phyloP scores from a whole-genome alignment of 306 rosid species.

The Cyamopsis tetragonoloba region DNA sequence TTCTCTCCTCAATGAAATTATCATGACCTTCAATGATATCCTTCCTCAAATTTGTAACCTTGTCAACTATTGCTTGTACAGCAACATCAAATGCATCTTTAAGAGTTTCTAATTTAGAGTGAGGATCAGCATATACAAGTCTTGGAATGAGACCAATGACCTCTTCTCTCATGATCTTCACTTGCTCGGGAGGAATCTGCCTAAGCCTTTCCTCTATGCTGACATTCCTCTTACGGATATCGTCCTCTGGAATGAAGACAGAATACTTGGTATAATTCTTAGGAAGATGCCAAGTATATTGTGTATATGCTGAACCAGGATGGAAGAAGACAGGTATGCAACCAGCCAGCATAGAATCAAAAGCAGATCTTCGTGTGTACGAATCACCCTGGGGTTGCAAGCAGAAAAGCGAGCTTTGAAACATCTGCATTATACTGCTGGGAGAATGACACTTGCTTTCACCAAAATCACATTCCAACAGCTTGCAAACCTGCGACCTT shows the following conservation, averaged over 20 bases:
- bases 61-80: conserved; percentile 75
- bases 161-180: conserved; percentile 81
- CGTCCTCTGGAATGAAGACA: conserved; percentile 89
- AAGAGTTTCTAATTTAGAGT: conserved; percentile 72
- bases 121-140: conserved; percentile 92
- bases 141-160: conserved; percentile 83
- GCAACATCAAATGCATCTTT: conserved; percentile 94
- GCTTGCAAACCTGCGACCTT: conserved; percentile 61
- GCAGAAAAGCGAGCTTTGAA: conserved; percentile 93
- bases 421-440: conserved; percentile 95
- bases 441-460: conserved; percentile 99
- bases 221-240: conserved; percentile 70
- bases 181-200: conserved; percentile 68
- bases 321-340: conserved; percentile 98
- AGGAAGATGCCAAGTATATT: conserved; percentile 98
- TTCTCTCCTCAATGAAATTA: conserved; percentile 86
- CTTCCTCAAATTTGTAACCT: conserved; percentile 75
- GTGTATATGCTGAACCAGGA: conserved; percentile 96
- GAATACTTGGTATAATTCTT: conserved; percentile 76
- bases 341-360: conserved; percentile 94
- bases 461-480: conserved; percentile 93
- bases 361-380: conserved; percentile 91
- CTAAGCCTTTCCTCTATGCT: conserved; percentile 76
- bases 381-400: conserved; percentile 99
- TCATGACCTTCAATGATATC: conserved; percentile 71